Percentiles rank a stretch among this genome's conserved stretches.
Evolutionary conservation across 257 asterid genomes (phyloP).

Genomic region (Capsicum chinense): DNA sequence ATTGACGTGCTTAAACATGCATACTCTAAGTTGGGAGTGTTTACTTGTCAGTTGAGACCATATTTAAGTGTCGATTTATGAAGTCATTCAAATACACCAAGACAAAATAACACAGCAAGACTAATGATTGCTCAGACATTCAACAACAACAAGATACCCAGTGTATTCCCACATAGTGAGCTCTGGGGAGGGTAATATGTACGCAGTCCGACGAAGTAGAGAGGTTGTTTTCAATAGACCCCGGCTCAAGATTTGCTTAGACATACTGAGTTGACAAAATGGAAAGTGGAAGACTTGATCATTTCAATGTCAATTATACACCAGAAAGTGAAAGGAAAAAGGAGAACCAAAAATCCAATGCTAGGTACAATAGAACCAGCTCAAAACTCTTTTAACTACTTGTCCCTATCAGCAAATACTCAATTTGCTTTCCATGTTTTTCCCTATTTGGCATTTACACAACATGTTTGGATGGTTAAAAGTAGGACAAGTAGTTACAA

Average conservation of each 20-base stretch:
- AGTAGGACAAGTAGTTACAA: slow-evolving; percentile 28
- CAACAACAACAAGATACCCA: too few species aligned
- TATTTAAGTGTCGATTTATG: too few species aligned
- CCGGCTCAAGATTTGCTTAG: too few species aligned
- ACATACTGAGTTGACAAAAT: neutral
- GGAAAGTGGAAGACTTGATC: neutral
- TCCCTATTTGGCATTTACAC: neutral
- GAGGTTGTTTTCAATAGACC: too few species aligned
- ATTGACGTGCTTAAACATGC: too few species aligned
- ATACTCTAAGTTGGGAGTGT: too few species aligned
- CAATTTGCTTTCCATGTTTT: slow-evolving; percentile 23
- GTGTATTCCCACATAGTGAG: too few species aligned
- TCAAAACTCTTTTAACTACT: slow-evolving; percentile 24
- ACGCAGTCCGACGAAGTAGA: too few species aligned
- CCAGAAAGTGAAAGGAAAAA: neutral
- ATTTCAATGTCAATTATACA: slow-evolving; percentile 5
- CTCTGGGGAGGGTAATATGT: too few species aligned
- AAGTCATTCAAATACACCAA: neutral
- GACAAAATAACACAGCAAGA: neutral
- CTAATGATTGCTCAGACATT: neutral
- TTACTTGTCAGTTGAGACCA: too few species aligned
- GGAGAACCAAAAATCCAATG: neutral
- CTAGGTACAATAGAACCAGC: slow-evolving; percentile 20
- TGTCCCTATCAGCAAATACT: slow-evolving; percentile 26
- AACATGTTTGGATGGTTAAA: slow-evolving; percentile 25